Conservation (phyloP, 805 yeast genomes). For the Ogataea pilisensis region DNA sequence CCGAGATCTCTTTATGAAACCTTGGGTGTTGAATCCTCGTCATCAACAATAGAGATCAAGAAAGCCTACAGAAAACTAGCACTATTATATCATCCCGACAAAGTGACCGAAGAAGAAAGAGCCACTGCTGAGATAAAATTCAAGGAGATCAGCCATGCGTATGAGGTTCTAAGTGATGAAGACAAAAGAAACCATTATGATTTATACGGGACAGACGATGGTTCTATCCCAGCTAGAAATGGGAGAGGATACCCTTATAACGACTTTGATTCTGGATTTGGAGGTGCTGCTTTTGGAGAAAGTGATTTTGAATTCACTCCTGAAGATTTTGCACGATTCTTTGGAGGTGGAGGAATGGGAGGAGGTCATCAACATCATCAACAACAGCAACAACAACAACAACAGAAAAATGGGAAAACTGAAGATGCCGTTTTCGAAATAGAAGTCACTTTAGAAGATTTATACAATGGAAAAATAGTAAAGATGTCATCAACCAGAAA, state of each 20-base stretch:
- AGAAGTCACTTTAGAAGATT: conserved; percentile 63
- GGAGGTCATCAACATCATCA: conserved; percentile 18
- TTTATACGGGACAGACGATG: conserved; percentile 43
- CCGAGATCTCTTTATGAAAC: conserved; percentile 50
- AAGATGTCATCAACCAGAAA: conserved; percentile 71
- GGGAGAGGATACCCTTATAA: conserved; percentile 31
- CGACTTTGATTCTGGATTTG: conserved; percentile 40
- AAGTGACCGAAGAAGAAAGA: conserved; percentile 58
- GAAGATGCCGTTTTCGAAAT: conserved; percentile 67
- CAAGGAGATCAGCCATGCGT: conserved; percentile 82
- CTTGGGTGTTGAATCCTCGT: conserved; percentile 62
- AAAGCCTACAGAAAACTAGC: conserved; percentile 86
- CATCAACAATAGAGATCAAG: conserved; percentile 69
- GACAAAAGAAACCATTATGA: conserved; percentile 57
- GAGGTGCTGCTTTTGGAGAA: conserved; percentile 38
- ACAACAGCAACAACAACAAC: conserved; percentile 14
- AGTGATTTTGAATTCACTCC: conserved; percentile 48
- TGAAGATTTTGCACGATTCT: conserved; percentile 78
- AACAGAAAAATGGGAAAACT: conserved; percentile 34
- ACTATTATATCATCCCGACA: conserved; percentile 83
- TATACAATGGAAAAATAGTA: conserved; percentile 76
- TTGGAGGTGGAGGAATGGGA: conserved; percentile 34
- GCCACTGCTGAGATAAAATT: conserved; percentile 71
- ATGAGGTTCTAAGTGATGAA: conserved; percentile 76
- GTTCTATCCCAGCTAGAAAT: conserved; percentile 23